Conservation (phyloP, 345 rosid species). For the Populus simonii region DNA sequence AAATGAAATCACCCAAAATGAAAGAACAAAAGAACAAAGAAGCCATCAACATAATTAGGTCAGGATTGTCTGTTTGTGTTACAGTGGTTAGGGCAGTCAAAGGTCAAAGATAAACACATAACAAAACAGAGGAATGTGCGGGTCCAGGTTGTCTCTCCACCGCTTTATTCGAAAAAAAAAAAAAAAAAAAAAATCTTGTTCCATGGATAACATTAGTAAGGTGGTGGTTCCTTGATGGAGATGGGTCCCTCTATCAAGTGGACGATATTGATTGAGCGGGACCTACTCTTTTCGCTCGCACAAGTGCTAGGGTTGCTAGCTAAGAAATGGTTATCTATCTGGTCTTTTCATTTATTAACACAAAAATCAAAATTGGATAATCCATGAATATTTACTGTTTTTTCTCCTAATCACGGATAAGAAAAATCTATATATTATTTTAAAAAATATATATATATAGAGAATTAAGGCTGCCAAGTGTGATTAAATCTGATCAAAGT, state of each 20-base stretch:
- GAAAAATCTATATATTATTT: too few species aligned
- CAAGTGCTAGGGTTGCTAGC: not conserved
- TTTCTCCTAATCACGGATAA: too few species aligned
- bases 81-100: constrained; percentile 39
- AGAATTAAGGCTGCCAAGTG: too few species aligned
- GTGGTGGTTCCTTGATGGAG: constrained; percentile 21
- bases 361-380: not conserved
- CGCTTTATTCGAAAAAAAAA: constrained; percentile 12
- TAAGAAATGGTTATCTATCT: not conserved
- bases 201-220: constrained; percentile 22
- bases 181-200: not conserved
- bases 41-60: constrained; percentile 12
- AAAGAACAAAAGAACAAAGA: not conserved
- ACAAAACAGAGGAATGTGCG: constrained; percentile 39
- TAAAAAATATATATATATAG: too few species aligned
- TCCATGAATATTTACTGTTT: too few species aligned
- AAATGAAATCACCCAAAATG: not conserved
- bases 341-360: not conserved
- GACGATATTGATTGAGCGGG: constrained; percentile 22
- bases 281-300: not conserved
- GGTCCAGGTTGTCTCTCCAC: constrained; percentile 55
- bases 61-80: constrained; percentile 17
- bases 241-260: not conserved
- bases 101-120: constrained; percentile 46
- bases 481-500: too few species aligned